Evolutionary conservation across 202 grass and related monocot genomes (phyloP), one percentile per base, ranked within the genome.

Genomic region (Brachypodium distachyon): DNA sequence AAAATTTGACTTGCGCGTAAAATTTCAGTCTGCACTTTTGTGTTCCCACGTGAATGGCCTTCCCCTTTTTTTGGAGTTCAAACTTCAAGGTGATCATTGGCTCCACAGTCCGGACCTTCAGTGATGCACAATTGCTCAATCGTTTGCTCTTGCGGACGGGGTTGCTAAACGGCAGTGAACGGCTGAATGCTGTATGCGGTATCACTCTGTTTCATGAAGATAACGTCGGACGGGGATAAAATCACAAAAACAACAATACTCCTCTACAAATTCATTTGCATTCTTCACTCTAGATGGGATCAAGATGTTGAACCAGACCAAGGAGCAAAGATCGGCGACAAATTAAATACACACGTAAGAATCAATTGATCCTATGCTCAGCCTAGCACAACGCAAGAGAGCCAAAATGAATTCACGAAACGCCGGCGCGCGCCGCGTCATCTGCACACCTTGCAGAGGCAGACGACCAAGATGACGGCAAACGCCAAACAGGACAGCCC

Each of bases 391-490:
- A 51, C 25, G 52, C 49, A 34, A 67, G 17, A 41, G 17, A 29
- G 13, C 10, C 53, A 17, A 39, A 67, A 34, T 22, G 0, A 70
- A 32, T 7, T 28, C 41, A 46, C 19, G 62, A 59, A 4, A 21
- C 39, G 53, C 41, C 33, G 12, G 6, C 48, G 69, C 34, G 1
- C 25, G 8, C 42, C 68, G 21, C 16, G 42, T 93, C 85, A 89
- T 54, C 86, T 49, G 46, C 94, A 97, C 47, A 97, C 84, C 65
- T 92, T 94, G 81, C 91, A 97, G 79, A 97, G 67, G 88, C 94
- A 97, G 82, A 94, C 72, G 21, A 94, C 77, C 76, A 97, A 78
- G 73, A 94, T 90, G 37, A 92, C 87, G 12, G 89, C 66, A 83
- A 97, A 97, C 7, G 90, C 91, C 3, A 97, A 73, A 77, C 91